Conservation (phyloP, 2,329 filamentous ascomycete genomes). For the Fusarium humuli region DNA sequence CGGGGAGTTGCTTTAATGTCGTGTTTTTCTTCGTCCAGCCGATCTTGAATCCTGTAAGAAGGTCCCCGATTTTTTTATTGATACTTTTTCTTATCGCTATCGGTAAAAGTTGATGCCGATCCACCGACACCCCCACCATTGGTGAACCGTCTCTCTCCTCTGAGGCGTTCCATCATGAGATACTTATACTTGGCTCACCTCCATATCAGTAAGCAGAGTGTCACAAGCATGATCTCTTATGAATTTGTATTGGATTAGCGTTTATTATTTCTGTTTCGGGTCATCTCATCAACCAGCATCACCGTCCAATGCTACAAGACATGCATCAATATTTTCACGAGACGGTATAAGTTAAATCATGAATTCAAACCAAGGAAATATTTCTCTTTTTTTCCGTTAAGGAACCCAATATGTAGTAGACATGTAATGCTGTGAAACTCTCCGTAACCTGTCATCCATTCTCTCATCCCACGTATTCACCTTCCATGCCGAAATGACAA, state of each 20-base stretch:
- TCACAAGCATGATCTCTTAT: neutral
- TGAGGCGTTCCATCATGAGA: neutral
- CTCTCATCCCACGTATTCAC: conserved; percentile 27
- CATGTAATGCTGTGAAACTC: conserved; percentile 35
- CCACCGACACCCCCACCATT: conserved; percentile 31
- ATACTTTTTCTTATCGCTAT: conserved; percentile 36
- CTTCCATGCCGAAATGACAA: conserved; percentile 28
- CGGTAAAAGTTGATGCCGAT: conserved; percentile 42
- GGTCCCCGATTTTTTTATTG: conserved; percentile 37
- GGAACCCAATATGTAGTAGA: conserved; percentile 38
- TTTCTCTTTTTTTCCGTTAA: conserved; percentile 41
- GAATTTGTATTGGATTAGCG: too few species aligned
- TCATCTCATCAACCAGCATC: neutral
- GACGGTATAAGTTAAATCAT: neutral
- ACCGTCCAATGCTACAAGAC: neutral
- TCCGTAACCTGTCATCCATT: conserved; percentile 21
- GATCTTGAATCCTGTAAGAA: conserved; percentile 28
- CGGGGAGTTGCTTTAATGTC: conserved; percentile 1
- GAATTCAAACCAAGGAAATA: conserved; percentile 33
- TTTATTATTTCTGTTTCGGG: neutral
- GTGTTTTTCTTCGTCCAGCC: conserved; percentile 21
- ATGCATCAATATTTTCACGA: neutral
- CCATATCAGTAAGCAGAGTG: neutral
- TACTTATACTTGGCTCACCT: conserved; percentile 7
- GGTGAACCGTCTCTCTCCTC: neutral